phyloP scores from a whole-genome alignment of 2,329 filamentous ascomycete genomes.

The Podosphaera fusca region DNA sequence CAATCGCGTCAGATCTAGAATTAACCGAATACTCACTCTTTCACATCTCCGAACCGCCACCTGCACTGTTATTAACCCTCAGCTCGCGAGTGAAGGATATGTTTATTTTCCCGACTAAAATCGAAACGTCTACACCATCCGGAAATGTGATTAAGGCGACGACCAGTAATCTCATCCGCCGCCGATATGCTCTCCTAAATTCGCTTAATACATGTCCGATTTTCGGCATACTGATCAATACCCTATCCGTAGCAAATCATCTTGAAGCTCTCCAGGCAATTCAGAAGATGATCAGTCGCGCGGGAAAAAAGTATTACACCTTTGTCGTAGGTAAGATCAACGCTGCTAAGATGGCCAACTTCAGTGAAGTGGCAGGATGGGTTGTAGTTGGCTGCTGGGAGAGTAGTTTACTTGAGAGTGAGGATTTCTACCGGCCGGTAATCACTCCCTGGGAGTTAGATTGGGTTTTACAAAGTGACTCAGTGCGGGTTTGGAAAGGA shows the following conservation, averaged over 20 bases:
- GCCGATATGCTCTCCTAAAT: slow-evolving; percentile 72
- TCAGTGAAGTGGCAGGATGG: slow-evolving; percentile 87
- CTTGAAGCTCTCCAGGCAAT: slow-evolving; percentile 56
- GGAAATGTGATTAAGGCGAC: slow-evolving; percentile 12
- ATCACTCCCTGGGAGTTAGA: slow-evolving; percentile 89
- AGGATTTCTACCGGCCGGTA: slow-evolving; percentile 47
- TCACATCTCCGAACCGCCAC: slow-evolving; percentile 73
- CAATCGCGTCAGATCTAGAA: slow-evolving; percentile 20
- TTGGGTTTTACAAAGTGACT: slow-evolving; percentile 51
- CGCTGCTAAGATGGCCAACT: slow-evolving; percentile 87
- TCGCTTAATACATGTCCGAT: slow-evolving; percentile 59
- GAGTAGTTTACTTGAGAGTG: slow-evolving; percentile 65
- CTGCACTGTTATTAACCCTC: slow-evolving; percentile 66
- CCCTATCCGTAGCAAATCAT: slow-evolving; percentile 78
- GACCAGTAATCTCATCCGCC: slow-evolving; percentile 39
- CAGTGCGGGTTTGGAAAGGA: slow-evolving; percentile 60
- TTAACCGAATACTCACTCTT: slow-evolving; percentile 33
- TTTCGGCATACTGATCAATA: slow-evolving; percentile 90
- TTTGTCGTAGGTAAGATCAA: slow-evolving; percentile 95
- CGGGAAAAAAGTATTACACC: slow-evolving; percentile 87
- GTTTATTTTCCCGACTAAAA: slow-evolving; percentile 46
- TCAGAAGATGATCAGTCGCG: slow-evolving; percentile 45
- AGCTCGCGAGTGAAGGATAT: slow-evolving; percentile 60
- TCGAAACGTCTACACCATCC: slow-evolving; percentile 15
- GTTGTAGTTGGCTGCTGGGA: slow-evolving; percentile 98